Percentiles rank a stretch among this genome's conserved stretches.
These are phyloP conservation scores for Claviceps fusiformis DNA, from an alignment of 2,329 filamentous ascomycete genomes.

Conservation along the genomic window DNA sequence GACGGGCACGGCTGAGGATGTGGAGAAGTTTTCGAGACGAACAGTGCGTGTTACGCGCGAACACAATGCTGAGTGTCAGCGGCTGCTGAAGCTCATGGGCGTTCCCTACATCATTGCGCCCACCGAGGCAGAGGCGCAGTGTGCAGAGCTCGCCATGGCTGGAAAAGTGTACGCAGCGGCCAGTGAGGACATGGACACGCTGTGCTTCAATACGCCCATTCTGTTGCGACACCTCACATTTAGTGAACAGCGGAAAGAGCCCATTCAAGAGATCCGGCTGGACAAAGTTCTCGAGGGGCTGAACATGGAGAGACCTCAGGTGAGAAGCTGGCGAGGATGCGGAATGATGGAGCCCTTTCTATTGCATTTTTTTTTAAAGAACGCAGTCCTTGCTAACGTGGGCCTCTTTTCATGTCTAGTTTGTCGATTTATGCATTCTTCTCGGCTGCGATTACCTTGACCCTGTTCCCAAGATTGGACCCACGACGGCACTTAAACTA, in stretches of 20 bases:
- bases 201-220: conserved; percentile 89
- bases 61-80: conserved; percentile 91
- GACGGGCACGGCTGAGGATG: conserved; percentile 89
- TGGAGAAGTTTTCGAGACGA: conserved; percentile 90
- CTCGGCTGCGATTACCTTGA: conserved; percentile 97
- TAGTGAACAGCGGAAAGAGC: conserved; percentile 93
- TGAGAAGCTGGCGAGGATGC: conserved; percentile 21
- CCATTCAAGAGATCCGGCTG: conserved; percentile 87
- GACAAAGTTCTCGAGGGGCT: conserved; percentile 78
- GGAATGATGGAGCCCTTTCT: background rate
- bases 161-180: conserved; percentile 96
- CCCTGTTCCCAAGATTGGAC: conserved; percentile 87
- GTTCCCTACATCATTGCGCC: conserved; percentile 90
- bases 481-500: conserved; percentile 79
- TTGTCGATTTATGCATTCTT: conserved; percentile 94
- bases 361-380: background rate
- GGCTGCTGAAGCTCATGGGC: conserved; percentile 85
- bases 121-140: conserved; percentile 95
- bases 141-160: conserved; percentile 73
- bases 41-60: conserved; percentile 93
- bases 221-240: conserved; percentile 88
- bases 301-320: conserved; percentile 76
- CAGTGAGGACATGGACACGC: conserved; percentile 96
- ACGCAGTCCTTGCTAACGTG: conserved; percentile 5
- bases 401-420: conserved; percentile 36